Conservation (phyloP, 192 early-diverging fungal genomes). For the Coemansia furcata region DNA sequence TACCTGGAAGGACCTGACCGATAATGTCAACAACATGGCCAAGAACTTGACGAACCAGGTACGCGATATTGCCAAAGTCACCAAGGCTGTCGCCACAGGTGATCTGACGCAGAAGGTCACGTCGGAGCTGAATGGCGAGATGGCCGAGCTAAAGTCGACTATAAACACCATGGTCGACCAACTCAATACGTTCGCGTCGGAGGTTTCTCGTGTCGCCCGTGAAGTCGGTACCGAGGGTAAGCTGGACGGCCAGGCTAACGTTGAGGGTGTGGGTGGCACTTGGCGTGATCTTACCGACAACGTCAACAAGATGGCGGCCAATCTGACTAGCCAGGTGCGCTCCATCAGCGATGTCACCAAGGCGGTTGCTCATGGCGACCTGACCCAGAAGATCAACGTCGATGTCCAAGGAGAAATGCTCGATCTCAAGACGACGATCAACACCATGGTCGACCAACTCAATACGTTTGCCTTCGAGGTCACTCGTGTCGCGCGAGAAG, state of each 20-base stretch:
- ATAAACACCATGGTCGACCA: constrained; percentile 71
- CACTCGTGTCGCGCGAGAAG: constrained; percentile 59
- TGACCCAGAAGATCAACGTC: constrained; percentile 59
- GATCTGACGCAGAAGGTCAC: constrained; percentile 57
- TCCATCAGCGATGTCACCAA: constrained; percentile 66
- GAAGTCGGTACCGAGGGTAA: constrained; percentile 72
- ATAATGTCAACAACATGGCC: constrained; percentile 69
- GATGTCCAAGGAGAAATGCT: constrained; percentile 61
- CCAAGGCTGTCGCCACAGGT: constrained; percentile 58
- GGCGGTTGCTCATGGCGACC: constrained; percentile 68
- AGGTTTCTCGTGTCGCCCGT: constrained; percentile 66
- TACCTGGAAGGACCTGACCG: constrained; percentile 64
- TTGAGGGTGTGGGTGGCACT: constrained; percentile 61
- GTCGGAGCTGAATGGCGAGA: constrained; percentile 56
- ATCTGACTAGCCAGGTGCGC: constrained; percentile 68
- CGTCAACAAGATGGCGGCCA: constrained; percentile 71
- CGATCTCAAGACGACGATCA: constrained; percentile 66
- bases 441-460: constrained; percentile 64
- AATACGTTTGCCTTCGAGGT: constrained; percentile 50
- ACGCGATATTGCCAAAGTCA: constrained; percentile 61
- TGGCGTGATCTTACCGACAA: constrained; percentile 74
- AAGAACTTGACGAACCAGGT: constrained; percentile 64
- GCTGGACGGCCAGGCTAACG: constrained; percentile 68
- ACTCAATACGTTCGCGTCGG: constrained; percentile 61
- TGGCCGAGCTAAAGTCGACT: constrained; percentile 57